phyloP scores from a whole-genome alignment of 768 basidiomycete genomes.

The Lanmaoa pseudosensibilis region DNA sequence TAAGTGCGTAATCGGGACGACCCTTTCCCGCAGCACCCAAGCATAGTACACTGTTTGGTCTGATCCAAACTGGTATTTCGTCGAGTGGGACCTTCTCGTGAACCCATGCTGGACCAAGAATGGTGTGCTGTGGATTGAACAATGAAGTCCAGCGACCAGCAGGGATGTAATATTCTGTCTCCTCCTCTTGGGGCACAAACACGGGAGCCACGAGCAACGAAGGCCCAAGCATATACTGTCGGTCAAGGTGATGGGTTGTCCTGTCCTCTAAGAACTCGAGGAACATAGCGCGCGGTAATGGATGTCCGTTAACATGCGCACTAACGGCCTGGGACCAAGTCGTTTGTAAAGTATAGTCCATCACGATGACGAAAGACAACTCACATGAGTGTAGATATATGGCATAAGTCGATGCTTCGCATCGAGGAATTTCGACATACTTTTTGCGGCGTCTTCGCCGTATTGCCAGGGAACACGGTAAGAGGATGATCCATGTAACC shows the following conservation, averaged over 20 bases:
- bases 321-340: conserved; percentile 45
- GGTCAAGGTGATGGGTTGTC: conserved; percentile 59
- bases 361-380: conserved; percentile 12
- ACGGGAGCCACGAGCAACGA: conserved; percentile 64
- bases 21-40: conserved; percentile 42
- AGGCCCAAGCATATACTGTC: conserved; percentile 60
- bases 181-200: conserved; percentile 52
- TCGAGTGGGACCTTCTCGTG: conserved; percentile 61
- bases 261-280: conserved; percentile 60
- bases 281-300: conserved; percentile 66
- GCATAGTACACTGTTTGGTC: conserved; percentile 52
- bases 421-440: conserved; percentile 61
- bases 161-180: conserved; percentile 60
- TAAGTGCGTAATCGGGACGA: conserved; percentile 44
- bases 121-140: conserved; percentile 52
- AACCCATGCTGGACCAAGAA: conserved; percentile 62
- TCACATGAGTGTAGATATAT: conserved; percentile 59
- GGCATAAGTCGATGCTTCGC: conserved; percentile 75
- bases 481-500: conserved; percentile 69
- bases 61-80: conserved; percentile 67
- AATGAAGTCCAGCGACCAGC: conserved; percentile 62
- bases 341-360: not conserved
- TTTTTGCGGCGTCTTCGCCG: conserved; percentile 65
- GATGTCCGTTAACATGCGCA: conserved; percentile 52
- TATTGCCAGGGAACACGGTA: conserved; percentile 80